Evolutionary conservation across 441 rosid species (phyloP).

Genomic region (Gossypium gossypioides): DNA sequence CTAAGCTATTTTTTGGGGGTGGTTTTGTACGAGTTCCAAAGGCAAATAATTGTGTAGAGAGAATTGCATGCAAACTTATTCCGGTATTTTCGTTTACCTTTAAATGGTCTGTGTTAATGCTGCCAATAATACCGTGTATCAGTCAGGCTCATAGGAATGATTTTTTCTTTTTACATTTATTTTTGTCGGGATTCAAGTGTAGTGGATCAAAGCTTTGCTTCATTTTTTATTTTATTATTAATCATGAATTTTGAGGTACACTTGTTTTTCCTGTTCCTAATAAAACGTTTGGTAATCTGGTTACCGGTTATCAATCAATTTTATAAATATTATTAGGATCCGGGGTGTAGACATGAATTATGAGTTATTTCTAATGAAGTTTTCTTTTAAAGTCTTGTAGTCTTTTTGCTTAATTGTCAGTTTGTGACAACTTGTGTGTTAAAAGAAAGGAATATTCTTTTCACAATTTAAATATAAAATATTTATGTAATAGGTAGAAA

Average conservation of each 20-base stretch:
- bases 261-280: neutral
- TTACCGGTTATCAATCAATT: neutral
- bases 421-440: too few relatives aligned
- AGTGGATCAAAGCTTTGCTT: conserved; percentile 12
- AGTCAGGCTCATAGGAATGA: neutral
- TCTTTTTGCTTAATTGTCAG: too few relatives aligned
- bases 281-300: neutral
- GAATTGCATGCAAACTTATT: conserved; percentile 3
- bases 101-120: neutral
- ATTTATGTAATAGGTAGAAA: too few relatives aligned
- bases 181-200: neutral
- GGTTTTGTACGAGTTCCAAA: conserved; percentile 8
- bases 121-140: neutral
- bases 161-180: neutral
- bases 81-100: neutral
- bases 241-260: conserved; percentile 6
- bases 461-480: neutral
- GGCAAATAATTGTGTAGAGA: conserved; percentile 11
- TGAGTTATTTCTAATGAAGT: neutral
- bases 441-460: neutral
- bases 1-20: neutral
- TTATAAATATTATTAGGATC: neutral
- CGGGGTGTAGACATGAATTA: neutral
- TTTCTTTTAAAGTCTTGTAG: neutral
- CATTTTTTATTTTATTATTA: neutral